Percentiles rank a stretch among this genome's conserved stretches.
These are phyloP conservation scores for Penicillium glabrum DNA, from an alignment of 2,329 filamentous ascomycete species.

Conservation along the genomic window DNA sequence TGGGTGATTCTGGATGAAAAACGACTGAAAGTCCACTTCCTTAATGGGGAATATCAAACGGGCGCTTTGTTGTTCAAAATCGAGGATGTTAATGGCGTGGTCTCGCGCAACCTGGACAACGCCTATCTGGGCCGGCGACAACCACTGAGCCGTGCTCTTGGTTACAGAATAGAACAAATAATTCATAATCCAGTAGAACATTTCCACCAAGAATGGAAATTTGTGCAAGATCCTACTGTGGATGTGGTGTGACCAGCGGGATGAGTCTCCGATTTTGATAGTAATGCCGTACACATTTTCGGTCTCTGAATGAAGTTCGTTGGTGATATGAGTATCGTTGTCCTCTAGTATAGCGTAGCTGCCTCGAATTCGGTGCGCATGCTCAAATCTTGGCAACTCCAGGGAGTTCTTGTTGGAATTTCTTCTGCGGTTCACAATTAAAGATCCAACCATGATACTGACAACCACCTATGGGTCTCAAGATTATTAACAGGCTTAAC, in stretches of 20 bases:
- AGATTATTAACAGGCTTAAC: not conserved
- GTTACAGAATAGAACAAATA: constrained; percentile 64
- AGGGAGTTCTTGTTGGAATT: constrained; percentile 34
- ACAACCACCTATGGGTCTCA: constrained; percentile 45
- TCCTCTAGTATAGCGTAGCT: not conserved
- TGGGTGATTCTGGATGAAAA: constrained; percentile 45
- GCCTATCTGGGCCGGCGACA: constrained; percentile 51
- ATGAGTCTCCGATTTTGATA: constrained; percentile 58
- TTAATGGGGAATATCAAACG: constrained; percentile 41
- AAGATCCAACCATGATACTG: constrained; percentile 50
- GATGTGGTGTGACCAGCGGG: constrained; percentile 59
- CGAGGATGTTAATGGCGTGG: constrained; percentile 45
- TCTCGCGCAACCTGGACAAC: constrained; percentile 50
- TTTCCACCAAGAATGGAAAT: constrained; percentile 69
- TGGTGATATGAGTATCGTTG: not conserved
- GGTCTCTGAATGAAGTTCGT: constrained; percentile 48
- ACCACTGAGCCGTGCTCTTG: constrained; percentile 50
- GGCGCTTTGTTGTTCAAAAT: constrained; percentile 44
- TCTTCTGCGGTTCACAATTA: constrained; percentile 49
- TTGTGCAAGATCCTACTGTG: constrained; percentile 66
- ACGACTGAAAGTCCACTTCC: constrained; percentile 48
- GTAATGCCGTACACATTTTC: constrained; percentile 49
- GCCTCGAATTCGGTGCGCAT: too few relatives aligned
- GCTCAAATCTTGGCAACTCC: too few relatives aligned
- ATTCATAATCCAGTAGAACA: constrained; percentile 72